Percentiles rank a stretch among this genome's conserved stretches.
Conservation (phyloP, 257 asterid genomes). For the Ocimum tenuiflorum region DNA sequence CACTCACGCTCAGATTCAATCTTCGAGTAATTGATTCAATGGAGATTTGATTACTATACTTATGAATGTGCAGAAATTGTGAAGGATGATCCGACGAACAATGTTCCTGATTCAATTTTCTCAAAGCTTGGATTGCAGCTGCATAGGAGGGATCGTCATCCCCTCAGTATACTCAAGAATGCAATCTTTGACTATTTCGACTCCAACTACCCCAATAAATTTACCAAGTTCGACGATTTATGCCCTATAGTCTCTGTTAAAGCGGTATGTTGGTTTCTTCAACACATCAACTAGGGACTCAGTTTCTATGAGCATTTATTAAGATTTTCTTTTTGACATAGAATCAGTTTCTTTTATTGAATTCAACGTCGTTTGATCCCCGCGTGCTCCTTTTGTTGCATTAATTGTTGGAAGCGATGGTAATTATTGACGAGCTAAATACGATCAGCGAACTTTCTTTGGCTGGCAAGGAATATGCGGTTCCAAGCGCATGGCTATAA, state of each 20-base stretch:
- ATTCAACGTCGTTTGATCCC: too few relatives aligned
- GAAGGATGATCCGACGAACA: slow-evolving; percentile 85
- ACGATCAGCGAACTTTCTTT: too few relatives aligned
- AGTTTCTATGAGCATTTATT: not conserved
- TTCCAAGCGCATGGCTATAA: not conserved
- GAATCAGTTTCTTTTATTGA: too few relatives aligned
- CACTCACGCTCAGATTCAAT: not conserved
- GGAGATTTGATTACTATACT: not conserved
- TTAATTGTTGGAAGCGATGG: not conserved
- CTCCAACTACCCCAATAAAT: slow-evolving; percentile 58
- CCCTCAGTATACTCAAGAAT: slow-evolving; percentile 82
- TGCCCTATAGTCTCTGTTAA: slow-evolving; percentile 69
- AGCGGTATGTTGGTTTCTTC: slow-evolving; percentile 38
- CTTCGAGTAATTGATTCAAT: not conserved
- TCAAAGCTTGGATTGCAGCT: slow-evolving; percentile 92
- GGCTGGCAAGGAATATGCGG: not conserved
- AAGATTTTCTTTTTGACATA: too few relatives aligned
- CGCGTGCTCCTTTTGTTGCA: not conserved
- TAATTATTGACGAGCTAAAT: not conserved
- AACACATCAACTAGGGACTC: not conserved
- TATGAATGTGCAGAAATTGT: slow-evolving; percentile 59
- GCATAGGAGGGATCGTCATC: slow-evolving; percentile 84
- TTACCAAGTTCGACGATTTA: slow-evolving; percentile 69
- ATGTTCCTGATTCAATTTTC: slow-evolving; percentile 81
- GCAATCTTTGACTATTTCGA: slow-evolving; percentile 81